Base-by-base conservation (phyloP, 2,329 filamentous ascomycete species). In the Berkeleyomyces basicola region DNA sequence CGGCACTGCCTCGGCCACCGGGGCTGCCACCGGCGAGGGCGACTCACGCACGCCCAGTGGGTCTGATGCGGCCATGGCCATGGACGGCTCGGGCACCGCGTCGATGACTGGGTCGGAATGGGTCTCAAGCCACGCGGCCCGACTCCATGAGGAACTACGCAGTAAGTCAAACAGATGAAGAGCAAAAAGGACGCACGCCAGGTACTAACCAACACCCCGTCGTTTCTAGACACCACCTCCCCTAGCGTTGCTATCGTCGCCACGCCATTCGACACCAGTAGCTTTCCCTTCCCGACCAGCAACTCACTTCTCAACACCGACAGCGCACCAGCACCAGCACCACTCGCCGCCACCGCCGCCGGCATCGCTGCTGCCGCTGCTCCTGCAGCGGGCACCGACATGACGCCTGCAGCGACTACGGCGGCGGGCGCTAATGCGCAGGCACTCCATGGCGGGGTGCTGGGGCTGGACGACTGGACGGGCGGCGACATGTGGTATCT, bases 401-500 rank as follows among this genome's bases (percentile, higher is more conserved):
- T 33, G 33, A 14, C 49, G 23, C 37, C 49, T 7, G n/a, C 31
- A 14, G 31, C 49, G 23, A 23, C 23, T 70, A 70, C 42, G 70
- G 72, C 63, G 72, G 74, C 65, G 71, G 74, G 46, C 74, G 72
- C 61, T 71, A 53, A 36, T 36, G 4, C 49, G 4, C 9, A 9
- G n/a, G 10, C 42, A 4, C 3, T 43, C 10, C 42, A 43, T 14
- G 42, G 42, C 5, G 10, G 31, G 10, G 33, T 33, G 31, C 49
- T 53, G 14, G 49, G 79, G 10, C 80, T 81, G 60, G 75, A 80
- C 60, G 80, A 82, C 60, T 83, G 81, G 81, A 74, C 78, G 7
- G 39, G 49, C 3, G 76, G 77, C 64, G 82, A 84, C 68, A 82
- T 86, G 79, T 86, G 83, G 83, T 86, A 85, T 68, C 74, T 86